Evolutionary conservation across 768 basidiomycete genomes (phyloP).

Genomic region (Zangia roseola): DNA sequence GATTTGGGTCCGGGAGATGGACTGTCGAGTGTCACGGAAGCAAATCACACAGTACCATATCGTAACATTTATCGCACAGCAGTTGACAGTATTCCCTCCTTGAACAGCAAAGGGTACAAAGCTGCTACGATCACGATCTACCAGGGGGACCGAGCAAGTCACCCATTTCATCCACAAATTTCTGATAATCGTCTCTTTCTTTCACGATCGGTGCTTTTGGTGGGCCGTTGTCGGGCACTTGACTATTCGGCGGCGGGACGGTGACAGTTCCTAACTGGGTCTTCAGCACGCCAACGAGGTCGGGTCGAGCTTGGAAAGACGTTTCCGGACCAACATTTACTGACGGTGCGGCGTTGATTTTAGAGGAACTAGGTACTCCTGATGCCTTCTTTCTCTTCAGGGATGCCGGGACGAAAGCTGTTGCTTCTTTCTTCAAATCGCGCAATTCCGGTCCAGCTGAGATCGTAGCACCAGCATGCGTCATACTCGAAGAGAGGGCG

Average conservation of each 20-base stretch:
- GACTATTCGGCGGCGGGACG: slow-evolving; percentile 21
- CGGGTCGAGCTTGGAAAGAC: slow-evolving; percentile 50
- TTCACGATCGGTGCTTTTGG: slow-evolving; percentile 32
- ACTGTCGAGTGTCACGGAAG: slow-evolving; percentile 5
- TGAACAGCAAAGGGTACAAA: neutral
- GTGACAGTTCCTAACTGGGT: slow-evolving; percentile 51
- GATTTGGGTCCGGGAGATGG: neutral
- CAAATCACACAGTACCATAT: neutral
- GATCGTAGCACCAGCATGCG: slow-evolving; percentile 60
- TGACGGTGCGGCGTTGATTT: slow-evolving; percentile 65
- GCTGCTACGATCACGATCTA: slow-evolving; percentile 10
- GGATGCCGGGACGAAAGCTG: slow-evolving; percentile 82
- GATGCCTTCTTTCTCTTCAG: slow-evolving; percentile 70
- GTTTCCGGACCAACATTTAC: slow-evolving; percentile 35
- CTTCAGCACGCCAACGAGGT: slow-evolving; percentile 62
- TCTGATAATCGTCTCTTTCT: slow-evolving; percentile 68
- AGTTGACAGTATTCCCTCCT: no score
- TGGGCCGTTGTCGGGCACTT: slow-evolving; percentile 16
- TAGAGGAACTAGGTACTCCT: slow-evolving; percentile 35
- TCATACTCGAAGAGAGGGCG: slow-evolving; percentile 44
- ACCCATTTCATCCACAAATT: slow-evolving; percentile 74
- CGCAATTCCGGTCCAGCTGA: slow-evolving; percentile 85
- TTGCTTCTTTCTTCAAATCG: slow-evolving; percentile 93
- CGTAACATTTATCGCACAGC: no score
- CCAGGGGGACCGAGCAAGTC: slow-evolving; percentile 49